Base-by-base conservation (phyloP, 2,329 filamentous ascomycete species). In the Aplosporella prunicola region DNA sequence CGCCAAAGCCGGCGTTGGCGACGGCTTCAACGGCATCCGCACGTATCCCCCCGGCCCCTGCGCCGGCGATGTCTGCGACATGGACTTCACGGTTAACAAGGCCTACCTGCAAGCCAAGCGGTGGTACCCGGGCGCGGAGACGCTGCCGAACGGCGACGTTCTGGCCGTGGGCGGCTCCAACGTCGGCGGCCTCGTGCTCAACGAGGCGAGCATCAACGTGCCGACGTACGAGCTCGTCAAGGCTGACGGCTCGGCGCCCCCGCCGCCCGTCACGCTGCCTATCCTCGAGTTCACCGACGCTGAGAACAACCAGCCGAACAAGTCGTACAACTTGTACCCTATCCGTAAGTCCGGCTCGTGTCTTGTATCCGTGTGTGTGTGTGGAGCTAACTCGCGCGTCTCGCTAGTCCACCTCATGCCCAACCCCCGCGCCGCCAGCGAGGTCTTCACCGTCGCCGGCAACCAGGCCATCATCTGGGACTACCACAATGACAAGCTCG, bases 1-100 rank as follows among this genome's bases (percentile, higher is more conserved):
- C 29, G 37, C 41, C 2, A 31, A 27, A 9, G 41, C 40, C 10
- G 38, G 36, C 14, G 38, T 35, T 5, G 42, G 40, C 4, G 39
- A 31, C 15, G 39, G 32, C 11, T 40, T 45, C n/a, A 24, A 45
- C 11, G 41, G 41, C 22, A 28, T 45, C 17, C 31, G 41, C 10
- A 41, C 32, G 5, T 45, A 39, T 13, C 22, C 38, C 2, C 38
- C 43, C 1, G 41, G 43, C 1, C 43, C 43, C 16, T 45, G 41
- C 16, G 4, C 15, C 5, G 26, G 25, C n/a, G 41, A 20, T 1
- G 25, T 10, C 5, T 45, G 41, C 13, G 32, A 18, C 2, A 43
- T 35, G 28, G 43, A 45, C 20, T 43, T 24, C 26, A 13, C 20
- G 5, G 26, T 25, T 14, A 30, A 30, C 6, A 20, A n/a, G 4